Evolutionary conservation across 768 basidiomycete genomes (phyloP).

Genomic region (Boletus subcaerulescens): DNA sequence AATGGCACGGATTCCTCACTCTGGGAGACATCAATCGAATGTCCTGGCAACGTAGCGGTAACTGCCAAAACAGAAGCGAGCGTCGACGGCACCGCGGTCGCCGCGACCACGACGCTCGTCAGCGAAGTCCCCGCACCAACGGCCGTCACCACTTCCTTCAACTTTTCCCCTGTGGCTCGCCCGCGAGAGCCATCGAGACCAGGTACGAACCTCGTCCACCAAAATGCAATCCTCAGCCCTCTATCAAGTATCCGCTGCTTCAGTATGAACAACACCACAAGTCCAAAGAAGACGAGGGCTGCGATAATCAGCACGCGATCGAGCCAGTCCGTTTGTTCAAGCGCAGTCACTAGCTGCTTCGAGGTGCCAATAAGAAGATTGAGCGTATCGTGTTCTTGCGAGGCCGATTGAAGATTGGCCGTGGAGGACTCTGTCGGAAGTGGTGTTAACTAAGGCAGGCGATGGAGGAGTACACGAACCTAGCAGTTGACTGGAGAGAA

Average conservation of each 20-base stretch:
- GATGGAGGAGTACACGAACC: conserved; percentile 41
- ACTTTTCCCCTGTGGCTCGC: background rate
- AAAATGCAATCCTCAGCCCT: conserved; percentile 74
- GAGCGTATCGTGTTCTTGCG: conserved; percentile 73
- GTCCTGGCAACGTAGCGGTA: background rate
- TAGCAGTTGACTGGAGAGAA: conserved; percentile 81
- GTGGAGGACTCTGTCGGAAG: conserved; percentile 67
- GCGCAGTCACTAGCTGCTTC: conserved; percentile 77
- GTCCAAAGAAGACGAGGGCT: conserved; percentile 77
- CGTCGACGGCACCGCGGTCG: conserved; percentile 4
- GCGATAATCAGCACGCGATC: conserved; percentile 85
- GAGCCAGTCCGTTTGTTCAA: conserved; percentile 89
- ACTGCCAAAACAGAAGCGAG: conserved; percentile 13
- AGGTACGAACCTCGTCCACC: conserved; percentile 83
- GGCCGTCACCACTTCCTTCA: conserved; percentile 10
- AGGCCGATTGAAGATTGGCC: conserved; percentile 68
- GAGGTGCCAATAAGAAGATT: conserved; percentile 71
- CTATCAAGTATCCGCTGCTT: conserved; percentile 85
- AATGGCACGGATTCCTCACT: background rate
- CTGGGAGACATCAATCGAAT: background rate
- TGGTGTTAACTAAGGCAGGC: background rate
- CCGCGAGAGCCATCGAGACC: conserved; percentile 1
- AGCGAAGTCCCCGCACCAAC: background rate
- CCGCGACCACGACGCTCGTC: conserved; percentile 5
- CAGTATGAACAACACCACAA: conserved; percentile 82